Evolutionary conservation across 805 yeast genomes (phyloP).

Genomic region (Saccharomycopsis sp.): DNA sequence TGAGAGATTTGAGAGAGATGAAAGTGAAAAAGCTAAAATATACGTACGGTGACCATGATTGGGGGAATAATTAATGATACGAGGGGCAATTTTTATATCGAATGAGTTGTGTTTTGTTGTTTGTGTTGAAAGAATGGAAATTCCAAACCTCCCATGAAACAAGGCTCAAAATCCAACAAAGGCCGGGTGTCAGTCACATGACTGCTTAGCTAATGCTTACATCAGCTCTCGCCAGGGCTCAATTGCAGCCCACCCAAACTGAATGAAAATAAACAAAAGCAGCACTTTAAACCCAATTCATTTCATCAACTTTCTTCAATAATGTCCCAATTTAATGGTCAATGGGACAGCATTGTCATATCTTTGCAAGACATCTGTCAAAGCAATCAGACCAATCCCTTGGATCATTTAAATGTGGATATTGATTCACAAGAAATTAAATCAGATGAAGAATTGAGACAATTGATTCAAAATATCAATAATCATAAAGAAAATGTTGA

Average conservation of each 20-base stretch:
- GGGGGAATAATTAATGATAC: too few species aligned
- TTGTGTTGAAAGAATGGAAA: background rate
- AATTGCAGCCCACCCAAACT: background rate
- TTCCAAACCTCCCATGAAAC: background rate
- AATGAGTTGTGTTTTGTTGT: background rate
- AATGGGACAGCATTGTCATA: slow-evolving; percentile 60
- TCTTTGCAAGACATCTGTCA: slow-evolving; percentile 61
- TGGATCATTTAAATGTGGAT: slow-evolving; percentile 29
- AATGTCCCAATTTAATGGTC: slow-evolving; percentile 36
- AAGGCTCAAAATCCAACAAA: background rate
- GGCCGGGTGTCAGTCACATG: too few species aligned
- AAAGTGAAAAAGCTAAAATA: too few species aligned
- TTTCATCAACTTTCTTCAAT: too few species aligned
- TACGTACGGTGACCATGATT: too few species aligned
- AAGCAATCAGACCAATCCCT: slow-evolving; percentile 42
- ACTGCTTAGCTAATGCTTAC: too few species aligned
- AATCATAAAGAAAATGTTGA: slow-evolving; percentile 51
- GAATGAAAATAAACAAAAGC: background rate
- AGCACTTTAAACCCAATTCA: too few species aligned
- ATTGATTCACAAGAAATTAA: slow-evolving; percentile 18
- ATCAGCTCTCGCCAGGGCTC: background rate
- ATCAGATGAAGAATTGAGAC: slow-evolving; percentile 29
- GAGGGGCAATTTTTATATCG: too few species aligned
- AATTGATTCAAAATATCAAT: slow-evolving; percentile 30
- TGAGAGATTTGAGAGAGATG: too few species aligned